A percentile compares a stretch with the other conserved stretches of the same genome.
These are phyloP conservation scores for Phoenix roebelenii DNA, from an alignment of 176 grass and related monocot genomes.

Conservation along the genomic window DNA sequence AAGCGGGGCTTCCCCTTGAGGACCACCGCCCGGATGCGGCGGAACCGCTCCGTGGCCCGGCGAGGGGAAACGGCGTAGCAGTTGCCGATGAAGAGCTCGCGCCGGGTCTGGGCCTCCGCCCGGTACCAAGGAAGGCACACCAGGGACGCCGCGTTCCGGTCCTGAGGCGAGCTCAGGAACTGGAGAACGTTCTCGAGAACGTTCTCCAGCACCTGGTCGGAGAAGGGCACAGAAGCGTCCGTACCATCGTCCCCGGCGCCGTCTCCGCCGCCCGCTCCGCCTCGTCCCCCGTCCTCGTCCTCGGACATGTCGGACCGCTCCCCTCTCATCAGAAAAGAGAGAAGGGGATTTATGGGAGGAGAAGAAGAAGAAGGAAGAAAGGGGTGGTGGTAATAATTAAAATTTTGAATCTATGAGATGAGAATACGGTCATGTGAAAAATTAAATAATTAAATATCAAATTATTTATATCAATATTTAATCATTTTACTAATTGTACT, in stretches of 20 bases:
- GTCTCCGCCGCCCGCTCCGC: not conserved
- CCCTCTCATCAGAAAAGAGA: conserved; percentile 17
- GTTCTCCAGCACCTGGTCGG: conserved; percentile 48
- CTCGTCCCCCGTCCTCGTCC: not conserved
- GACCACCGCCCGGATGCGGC: conserved; percentile 29
- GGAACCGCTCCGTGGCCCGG: conserved; percentile 26
- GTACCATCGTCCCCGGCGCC: not conserved
- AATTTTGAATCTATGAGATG: too few species aligned
- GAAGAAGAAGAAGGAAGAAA: too few species aligned
- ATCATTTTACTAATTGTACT: too few species aligned
- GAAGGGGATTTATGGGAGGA: not conserved
- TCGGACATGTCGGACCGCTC: conserved; percentile 22
- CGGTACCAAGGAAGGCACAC: conserved; percentile 52
- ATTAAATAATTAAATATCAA: too few species aligned
- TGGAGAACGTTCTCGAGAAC: conserved; percentile 56
- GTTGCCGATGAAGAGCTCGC: conserved; percentile 49
- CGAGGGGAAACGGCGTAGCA: conserved; percentile 42
- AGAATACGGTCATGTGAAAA: too few species aligned
- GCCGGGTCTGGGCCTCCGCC: conserved; percentile 43
- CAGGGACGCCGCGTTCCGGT: conserved; percentile 47
- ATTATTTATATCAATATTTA: too few species aligned
- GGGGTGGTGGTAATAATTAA: too few species aligned
- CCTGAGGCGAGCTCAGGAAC: conserved; percentile 30
- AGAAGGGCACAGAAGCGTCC: conserved; percentile 7
- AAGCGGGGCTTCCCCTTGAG: conserved; percentile 65